phyloP scores from a whole-genome alignment of 208 protist genomes.

The Wallacemonas sp. region DNA sequence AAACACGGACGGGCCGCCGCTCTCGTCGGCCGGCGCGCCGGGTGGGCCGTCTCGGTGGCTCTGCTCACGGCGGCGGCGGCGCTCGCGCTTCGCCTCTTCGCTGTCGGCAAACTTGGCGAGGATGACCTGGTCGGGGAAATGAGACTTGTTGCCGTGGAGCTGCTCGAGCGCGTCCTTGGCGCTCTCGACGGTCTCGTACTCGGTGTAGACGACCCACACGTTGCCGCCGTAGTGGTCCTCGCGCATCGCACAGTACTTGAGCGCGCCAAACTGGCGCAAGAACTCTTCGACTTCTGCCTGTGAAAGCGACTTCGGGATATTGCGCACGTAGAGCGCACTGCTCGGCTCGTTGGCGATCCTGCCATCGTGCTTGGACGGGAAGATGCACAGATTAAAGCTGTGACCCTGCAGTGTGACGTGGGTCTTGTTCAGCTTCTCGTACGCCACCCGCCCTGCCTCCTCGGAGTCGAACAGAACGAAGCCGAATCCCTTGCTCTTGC shows the following conservation, averaged over 20 bases:
- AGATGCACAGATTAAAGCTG: constrained; percentile 79
- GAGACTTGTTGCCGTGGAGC: constrained; percentile 69
- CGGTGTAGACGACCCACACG: constrained; percentile 88
- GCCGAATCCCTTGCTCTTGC: constrained; percentile 94
- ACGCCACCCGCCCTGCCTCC: constrained; percentile 82
- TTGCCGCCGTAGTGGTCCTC: constrained; percentile 80
- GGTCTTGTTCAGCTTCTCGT: constrained; percentile 72
- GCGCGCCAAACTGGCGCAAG: constrained; percentile 58
- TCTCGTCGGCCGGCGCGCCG: background rate
- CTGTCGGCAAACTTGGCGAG: constrained; percentile 88
- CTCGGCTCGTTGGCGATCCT: constrained; percentile 59
- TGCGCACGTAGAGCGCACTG: constrained; percentile 81
- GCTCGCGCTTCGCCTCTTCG: constrained; percentile 78
- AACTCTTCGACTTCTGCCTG: constrained; percentile 73
- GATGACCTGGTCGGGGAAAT: constrained; percentile 65
- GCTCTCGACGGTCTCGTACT: constrained; percentile 71
- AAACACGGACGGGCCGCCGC: background rate
- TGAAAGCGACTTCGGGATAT: constrained; percentile 65
- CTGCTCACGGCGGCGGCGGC: constrained; percentile 67
- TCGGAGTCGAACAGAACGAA: constrained; percentile 95
- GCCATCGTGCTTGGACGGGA: constrained; percentile 84
- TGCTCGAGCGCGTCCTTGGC: constrained; percentile 60
- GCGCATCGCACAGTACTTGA: constrained; percentile 88
- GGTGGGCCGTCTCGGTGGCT: constrained; percentile 19
- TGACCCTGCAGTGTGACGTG: constrained; percentile 60